These are phyloP conservation scores for Zygoascus sp. DNA, from an alignment of 1,139 yeast species.

Conservation along the genomic window DNA sequence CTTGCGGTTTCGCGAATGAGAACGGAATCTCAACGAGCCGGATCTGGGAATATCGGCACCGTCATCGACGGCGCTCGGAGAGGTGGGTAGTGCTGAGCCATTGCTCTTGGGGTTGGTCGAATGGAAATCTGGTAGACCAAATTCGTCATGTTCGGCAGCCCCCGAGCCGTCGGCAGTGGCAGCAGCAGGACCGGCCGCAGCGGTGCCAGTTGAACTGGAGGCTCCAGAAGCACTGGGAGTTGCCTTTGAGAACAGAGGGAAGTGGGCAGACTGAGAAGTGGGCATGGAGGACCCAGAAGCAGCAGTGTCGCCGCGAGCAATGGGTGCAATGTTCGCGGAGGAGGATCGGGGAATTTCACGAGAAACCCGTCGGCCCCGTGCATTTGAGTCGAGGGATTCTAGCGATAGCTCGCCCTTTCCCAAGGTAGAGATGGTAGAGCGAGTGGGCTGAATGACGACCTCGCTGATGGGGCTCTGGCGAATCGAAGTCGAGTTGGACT, in stretches of 20 bases:
- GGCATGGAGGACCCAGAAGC: neutral
- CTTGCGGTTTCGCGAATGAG: neutral
- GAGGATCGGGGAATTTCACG: neutral
- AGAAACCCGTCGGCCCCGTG: slow-evolving; percentile 4
- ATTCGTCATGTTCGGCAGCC: neutral
- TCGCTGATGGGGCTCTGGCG: slow-evolving; percentile 16
- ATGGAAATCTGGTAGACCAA: neutral
- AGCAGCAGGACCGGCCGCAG: neutral
- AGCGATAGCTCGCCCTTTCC: slow-evolving; percentile 71
- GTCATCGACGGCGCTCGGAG: neutral
- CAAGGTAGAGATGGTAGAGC: slow-evolving; percentile 51
- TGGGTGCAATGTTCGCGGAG: neutral
- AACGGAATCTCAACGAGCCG: neutral
- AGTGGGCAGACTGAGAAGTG: neutral
- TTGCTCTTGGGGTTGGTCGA: neutral
- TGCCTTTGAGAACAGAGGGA: neutral
- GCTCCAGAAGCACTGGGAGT: too few species aligned
- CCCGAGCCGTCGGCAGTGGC: neutral
- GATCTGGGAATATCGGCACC: neutral
- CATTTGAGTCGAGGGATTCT: slow-evolving; percentile 43
- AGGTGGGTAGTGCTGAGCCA: neutral
- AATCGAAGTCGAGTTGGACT: slow-evolving; percentile 34
- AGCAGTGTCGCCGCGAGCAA: neutral
- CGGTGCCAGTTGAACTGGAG: too few species aligned
- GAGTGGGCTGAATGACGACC: slow-evolving; percentile 56